Base-by-base conservation (phyloP, 2,329 filamentous ascomycete genomes). In the Fusarium torulosum region DNA sequence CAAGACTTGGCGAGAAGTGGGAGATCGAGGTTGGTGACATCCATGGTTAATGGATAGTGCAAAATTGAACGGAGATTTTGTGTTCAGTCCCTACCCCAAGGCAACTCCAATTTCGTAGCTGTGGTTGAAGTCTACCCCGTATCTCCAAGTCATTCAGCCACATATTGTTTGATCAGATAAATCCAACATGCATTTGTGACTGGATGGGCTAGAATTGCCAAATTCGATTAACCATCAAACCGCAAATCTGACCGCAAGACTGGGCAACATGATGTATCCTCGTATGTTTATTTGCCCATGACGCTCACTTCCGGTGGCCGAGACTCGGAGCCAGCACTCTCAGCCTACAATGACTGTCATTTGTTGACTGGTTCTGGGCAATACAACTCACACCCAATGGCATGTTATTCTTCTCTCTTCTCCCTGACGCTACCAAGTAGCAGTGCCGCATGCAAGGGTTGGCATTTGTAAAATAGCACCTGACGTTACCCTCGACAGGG, bases 261-360 rank as follows among this genome's bases (percentile, higher is more conserved):
- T 35, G 15, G 33, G 33, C 33, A 33, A 37, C 21, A 33, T 37
- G 27, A 47, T 33, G 59, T 10, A 35, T 40, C 15, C 59, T 67
- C 65, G 65, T 66, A 68, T 37, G 65, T 68, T 66, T 41, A 38
- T 52, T 63, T 40, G 38, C 23, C 23, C 44, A 63, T 59, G 38
- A 49, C 43, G 59, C 52, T 63, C 51, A 53, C 56, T 50, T 59
- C 66, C 69, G 69, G 71, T 63, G 69, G 65, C 67, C 71, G 67
- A 73, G 67, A 63, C 27, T 57, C 54, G 68, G 66, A 63, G 41
- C 29, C 58, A 49, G 37, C 27, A 31, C 29, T 43, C 7, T 44
- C 25, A 45, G 20, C 31, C 25, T n/a, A 23, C 27, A 53, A 29
- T 29, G 9, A 29, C 11, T 21, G 35, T 40, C 49, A 29, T 17